A percentile compares a stretch with the other conserved stretches of the same genome.
Evolutionary conservation across 208 protist species (phyloP).

Genomic region (Trypanosoma avium): DNA sequence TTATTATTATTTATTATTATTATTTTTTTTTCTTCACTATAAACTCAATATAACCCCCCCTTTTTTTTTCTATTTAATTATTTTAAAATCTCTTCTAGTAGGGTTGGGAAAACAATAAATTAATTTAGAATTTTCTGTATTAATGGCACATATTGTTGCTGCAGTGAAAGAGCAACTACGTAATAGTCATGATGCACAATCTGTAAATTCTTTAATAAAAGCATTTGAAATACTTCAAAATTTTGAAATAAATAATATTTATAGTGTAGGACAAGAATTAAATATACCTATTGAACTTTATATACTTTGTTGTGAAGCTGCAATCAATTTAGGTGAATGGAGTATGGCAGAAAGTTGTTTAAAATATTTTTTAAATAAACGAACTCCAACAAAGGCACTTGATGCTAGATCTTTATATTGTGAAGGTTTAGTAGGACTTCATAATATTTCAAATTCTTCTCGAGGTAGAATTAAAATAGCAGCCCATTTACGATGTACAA

Average conservation of each 20-base stretch:
- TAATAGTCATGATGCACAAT: constrained; percentile 18
- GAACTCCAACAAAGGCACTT: constrained; percentile 42
- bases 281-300: constrained; percentile 51
- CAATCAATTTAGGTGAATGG: constrained; percentile 68
- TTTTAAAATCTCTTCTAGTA: not conserved
- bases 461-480: constrained; percentile 43
- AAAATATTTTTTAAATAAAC: constrained; percentile 22
- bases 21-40: constrained; percentile 13
- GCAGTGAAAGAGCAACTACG: constrained; percentile 40
- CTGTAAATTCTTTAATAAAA: constrained; percentile 19
- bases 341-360: constrained; percentile 44
- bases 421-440: constrained; percentile 48
- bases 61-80: not conserved
- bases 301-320: constrained; percentile 72
- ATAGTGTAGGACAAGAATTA: not conserved
- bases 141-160: constrained; percentile 28
- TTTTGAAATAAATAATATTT: not conserved
- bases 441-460: constrained; percentile 35
- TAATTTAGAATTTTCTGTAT: not conserved
- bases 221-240: constrained; percentile 36
- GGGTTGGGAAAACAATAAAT: not conserved
- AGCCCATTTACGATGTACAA: constrained; percentile 42
- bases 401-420: constrained; percentile 63
- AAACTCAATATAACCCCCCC: not conserved
- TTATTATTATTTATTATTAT: constrained; percentile 23